Percentiles rank a stretch among this genome's conserved stretches.
Evolutionary conservation across 2,329 filamentous ascomycete genomes (phyloP).

Genomic region (Albophoma yamanashiensis): DNA sequence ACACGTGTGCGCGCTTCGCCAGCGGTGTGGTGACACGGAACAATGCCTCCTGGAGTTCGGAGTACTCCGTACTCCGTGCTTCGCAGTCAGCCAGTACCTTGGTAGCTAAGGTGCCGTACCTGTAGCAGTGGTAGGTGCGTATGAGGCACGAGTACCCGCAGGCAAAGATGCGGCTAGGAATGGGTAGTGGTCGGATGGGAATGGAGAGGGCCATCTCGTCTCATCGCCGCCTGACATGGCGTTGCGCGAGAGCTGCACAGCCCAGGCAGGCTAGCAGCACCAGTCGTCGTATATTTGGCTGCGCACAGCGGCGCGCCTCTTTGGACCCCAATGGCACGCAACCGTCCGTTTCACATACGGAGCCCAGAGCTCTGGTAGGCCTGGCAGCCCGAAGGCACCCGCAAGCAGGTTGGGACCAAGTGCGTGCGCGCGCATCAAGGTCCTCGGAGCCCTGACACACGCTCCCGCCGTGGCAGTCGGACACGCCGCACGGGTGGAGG

Average conservation of each 20-base stretch:
- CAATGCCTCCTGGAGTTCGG: background rate
- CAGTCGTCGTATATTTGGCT: too few species aligned
- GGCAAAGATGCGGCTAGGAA: background rate
- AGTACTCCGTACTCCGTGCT: too few species aligned
- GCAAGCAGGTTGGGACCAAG: background rate
- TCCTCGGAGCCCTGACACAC: background rate
- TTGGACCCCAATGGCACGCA: conserved; percentile 1
- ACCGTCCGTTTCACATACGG: background rate
- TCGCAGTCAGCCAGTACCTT: too few species aligned
- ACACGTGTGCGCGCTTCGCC: background rate
- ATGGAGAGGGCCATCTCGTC: background rate
- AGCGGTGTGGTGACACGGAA: background rate
- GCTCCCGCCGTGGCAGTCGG: background rate
- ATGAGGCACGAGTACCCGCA: too few species aligned
- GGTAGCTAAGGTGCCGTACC: too few species aligned
- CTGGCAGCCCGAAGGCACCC: background rate
- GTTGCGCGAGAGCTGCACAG: background rate
- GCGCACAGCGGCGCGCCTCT: background rate
- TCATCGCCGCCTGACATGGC: background rate
- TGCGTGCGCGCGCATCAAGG: background rate
- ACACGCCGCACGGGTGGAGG: background rate
- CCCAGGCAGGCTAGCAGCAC: background rate
- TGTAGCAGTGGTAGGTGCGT: background rate
- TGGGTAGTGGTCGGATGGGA: background rate
- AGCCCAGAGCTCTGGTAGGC: background rate